These are phyloP conservation scores for Actinomortierella ambigua DNA, from an alignment of 371 early-diverging fungal species.

Conservation along the genomic window DNA sequence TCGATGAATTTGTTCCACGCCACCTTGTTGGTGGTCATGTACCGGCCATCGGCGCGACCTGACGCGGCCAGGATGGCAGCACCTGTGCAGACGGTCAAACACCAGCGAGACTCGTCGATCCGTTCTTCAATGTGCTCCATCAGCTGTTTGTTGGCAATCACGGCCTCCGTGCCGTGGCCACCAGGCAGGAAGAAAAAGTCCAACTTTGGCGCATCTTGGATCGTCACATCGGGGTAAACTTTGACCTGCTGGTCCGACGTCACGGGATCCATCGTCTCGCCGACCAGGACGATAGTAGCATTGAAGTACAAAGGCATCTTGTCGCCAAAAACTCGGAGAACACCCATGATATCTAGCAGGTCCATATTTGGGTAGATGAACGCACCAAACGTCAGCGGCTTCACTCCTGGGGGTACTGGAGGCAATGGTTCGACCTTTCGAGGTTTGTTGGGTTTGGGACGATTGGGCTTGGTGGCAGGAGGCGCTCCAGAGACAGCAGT, in stretches of 20 bases:
- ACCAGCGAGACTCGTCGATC: conserved; percentile 29
- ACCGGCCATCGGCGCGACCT: conserved; percentile 48
- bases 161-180: conserved; percentile 1
- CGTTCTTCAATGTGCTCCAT: conserved; percentile 17
- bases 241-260: conserved; percentile 26
- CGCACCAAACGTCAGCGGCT: too few species aligned
- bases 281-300: conserved; percentile 27
- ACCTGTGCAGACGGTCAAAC: conserved; percentile 54
- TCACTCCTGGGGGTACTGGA: too few species aligned
- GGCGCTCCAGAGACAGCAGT: too few species aligned
- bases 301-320: conserved; percentile 14
- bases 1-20: conserved; percentile 14
- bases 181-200: conserved; percentile 34
- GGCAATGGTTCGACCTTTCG: too few species aligned
- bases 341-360: conserved; percentile 23
- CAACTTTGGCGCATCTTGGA: conserved; percentile 23
- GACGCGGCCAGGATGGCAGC: conserved; percentile 49
- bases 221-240: conserved; percentile 20
- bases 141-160: not conserved
- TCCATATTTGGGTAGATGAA: too few species aligned
- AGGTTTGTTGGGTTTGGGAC: too few species aligned
- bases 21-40: conserved; percentile 55
- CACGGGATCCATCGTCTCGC: conserved; percentile 12
- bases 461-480: too few species aligned
- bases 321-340: conserved; percentile 43